Base-by-base conservation (phyloP, 768 basidiomycete species). In the Cystobasidium onofrii region DNA sequence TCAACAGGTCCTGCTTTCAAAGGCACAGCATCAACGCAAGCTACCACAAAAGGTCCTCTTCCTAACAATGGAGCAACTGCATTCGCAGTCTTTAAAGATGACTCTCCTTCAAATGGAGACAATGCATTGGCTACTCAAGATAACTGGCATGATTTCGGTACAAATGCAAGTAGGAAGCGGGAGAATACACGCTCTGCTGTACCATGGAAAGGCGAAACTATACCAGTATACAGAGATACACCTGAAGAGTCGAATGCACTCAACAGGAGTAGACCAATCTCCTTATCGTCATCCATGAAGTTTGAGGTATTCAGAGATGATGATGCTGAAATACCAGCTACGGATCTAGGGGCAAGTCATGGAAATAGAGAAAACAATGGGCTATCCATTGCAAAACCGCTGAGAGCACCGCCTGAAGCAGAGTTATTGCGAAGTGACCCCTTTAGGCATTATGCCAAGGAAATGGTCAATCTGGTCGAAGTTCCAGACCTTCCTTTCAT, bases 231-330 rank as follows among this genome's bases (percentile, higher is more conserved):
- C 3, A 76, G 78, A 36, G 43, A 69, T 65, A 50, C 46, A 9
- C 76, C 79, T 33, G 74, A 63, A 60, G 46, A 15, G 4, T 50
- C 46, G n/a, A 50, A 50, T 50, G n/a, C 4, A 7, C 46, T 50
- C n/a, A 34, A 60, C 31, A 4, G 33, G 23, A 34, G 25, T 60
- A 60, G 33, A 34, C 29, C 57, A 27, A 4, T 60, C n/a, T 43
- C 62, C 3, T 18, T 39, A 27, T 41, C 66, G n/a, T 76, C 80
- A 1, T 81, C 81, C 2, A 81, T 81, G 29, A 83, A 83, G 75
- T 76, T 84, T 27, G 81, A 83, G 64, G 82, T 85, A 0, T 84
- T 83, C 77, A 80, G 81, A 34, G 84, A 85, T 75, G 78, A 73
- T 29, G 20, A 73, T 41, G 71, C 60, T 29, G 62, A 63, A 12